Evolutionary conservation across 2,329 filamentous ascomycete genomes (phyloP).

Genomic region (Microdochium nivale): DNA sequence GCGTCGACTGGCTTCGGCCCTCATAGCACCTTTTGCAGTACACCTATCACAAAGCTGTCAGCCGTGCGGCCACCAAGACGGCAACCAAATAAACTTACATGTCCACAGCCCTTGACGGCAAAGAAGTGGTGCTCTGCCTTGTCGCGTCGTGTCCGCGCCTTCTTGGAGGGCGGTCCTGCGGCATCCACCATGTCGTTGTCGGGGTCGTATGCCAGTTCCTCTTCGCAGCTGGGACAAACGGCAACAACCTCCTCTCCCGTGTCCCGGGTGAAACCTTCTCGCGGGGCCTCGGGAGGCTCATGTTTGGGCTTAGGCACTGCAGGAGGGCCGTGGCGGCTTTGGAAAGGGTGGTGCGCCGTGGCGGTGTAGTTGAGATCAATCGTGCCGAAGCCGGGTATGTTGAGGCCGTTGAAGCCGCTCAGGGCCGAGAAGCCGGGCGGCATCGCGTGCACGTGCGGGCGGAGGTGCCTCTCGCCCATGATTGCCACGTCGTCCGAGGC

Average conservation of each 20-base stretch:
- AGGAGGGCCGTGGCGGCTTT: conserved; percentile 1
- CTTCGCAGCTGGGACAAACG: conserved; percentile 78
- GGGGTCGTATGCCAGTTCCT: conserved; percentile 72
- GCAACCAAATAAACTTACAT: conserved; percentile 48
- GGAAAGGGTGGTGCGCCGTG: conserved; percentile 9
- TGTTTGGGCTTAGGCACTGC: conserved; percentile 39
- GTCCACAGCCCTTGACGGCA: conserved; percentile 84
- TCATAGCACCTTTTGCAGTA: conserved; percentile 57
- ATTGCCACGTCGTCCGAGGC: conserved; percentile 16
- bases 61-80: neutral
- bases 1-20: conserved; percentile 34
- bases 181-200: conserved; percentile 23
- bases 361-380: conserved; percentile 16
- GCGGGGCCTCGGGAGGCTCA: conserved; percentile 54
- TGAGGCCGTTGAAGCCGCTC: neutral
- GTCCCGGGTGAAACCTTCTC: conserved; percentile 72
- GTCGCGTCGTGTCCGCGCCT: conserved; percentile 37
- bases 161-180: conserved; percentile 23
- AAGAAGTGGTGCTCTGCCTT: conserved; percentile 77
- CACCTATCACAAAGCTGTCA: conserved; percentile 33
- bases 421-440: neutral
- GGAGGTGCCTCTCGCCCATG: conserved; percentile 10
- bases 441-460: conserved; percentile 1
- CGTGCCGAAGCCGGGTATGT: conserved; percentile 1
- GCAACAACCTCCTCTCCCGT: conserved; percentile 64